Conservation (phyloP, 2,329 filamentous ascomycete species). For the Periconia macrospinosa region DNA sequence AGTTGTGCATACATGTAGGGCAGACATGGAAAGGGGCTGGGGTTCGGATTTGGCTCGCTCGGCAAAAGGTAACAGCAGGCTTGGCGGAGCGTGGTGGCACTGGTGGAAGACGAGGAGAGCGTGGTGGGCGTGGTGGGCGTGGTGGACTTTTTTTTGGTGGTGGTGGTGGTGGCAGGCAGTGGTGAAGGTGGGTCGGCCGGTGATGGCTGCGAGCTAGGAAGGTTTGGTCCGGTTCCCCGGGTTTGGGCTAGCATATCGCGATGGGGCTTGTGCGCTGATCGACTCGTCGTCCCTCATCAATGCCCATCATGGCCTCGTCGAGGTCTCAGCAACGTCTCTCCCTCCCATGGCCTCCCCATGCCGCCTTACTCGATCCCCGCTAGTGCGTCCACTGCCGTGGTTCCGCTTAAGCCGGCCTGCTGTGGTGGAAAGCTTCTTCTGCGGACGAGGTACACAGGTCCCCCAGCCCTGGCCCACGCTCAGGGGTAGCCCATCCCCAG, state of each 20-base stretch:
- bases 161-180: too few relatives aligned
- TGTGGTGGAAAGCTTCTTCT: slow-evolving; percentile 28
- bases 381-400: slow-evolving; percentile 39
- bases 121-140: too few relatives aligned
- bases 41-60: too few relatives aligned
- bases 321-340: not conserved
- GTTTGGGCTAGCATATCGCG: slow-evolving; percentile 25
- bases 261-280: slow-evolving; percentile 33
- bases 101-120: too few relatives aligned
- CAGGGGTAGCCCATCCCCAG: slow-evolving; percentile 37
- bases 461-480: slow-evolving; percentile 34
- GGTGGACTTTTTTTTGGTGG: too few relatives aligned
- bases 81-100: not conserved
- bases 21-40: too few relatives aligned
- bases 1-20: too few relatives aligned
- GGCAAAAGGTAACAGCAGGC: not conserved
- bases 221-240: slow-evolving; percentile 28
- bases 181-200: not conserved
- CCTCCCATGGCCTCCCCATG: too few relatives aligned
- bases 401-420: slow-evolving; percentile 36
- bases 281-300: slow-evolving; percentile 36
- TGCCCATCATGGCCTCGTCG: slow-evolving; percentile 34
- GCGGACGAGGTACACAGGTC: not conserved
- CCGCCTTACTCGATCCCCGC: slow-evolving; percentile 31
- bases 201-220: slow-evolving; percentile 18